Base-by-base conservation (phyloP, 371 early-diverging fungal species). In the Apophysomyces variabilis region DNA sequence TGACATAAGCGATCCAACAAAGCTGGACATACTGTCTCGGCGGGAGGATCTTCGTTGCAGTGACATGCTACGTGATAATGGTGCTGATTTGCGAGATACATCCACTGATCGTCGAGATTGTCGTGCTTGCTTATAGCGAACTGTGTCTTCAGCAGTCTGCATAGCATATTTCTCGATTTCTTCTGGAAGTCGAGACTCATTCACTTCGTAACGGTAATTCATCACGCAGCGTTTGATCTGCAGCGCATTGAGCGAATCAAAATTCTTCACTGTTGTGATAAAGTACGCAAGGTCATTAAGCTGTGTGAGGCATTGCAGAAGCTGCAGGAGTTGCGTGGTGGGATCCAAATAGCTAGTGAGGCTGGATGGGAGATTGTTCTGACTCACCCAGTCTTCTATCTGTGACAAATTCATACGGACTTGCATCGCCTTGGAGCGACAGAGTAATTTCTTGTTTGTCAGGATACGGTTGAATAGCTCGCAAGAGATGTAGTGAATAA, bases 181-280 rank as follows among this genome's bases (percentile, higher is more conserved):
- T 5, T 83, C 83, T 6, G 92, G 82, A n/a, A 95, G 67, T 8
- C 78, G 74, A 36, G 72, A 63, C 71, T 97, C 97, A 26, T 90
- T 88, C 26, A 93, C 89, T 67, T 97, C 97, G 69, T 94, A 97
- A 26, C 91, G 84, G 69, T 97, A 97, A 37, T 78, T 80, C n/a
- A 83, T 80, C 38, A 93, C 85, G n/a, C 87, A 89, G 5, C 89
- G 82, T 64, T 86, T 86, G 38, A 93, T 80, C 68, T 95, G 95
- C 41, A 88, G 66, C 7, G 87, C 72, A 61, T 92, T 94, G 5
- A 94, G 70, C 13, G 80, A 38, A 58, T 87, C 85, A 38, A 92
- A 80, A 54, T 82, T 81, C 54, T 86, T 78, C 16, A 88, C 83
- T 1, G 92, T 89, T 62, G 92, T 91, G 18, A 91, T 77, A 75